A percentile compares a stretch with the other conserved stretches of the same genome.
Conservation (phyloP, 176 grass and related monocot species). For the Neostapfia colusana region DNA sequence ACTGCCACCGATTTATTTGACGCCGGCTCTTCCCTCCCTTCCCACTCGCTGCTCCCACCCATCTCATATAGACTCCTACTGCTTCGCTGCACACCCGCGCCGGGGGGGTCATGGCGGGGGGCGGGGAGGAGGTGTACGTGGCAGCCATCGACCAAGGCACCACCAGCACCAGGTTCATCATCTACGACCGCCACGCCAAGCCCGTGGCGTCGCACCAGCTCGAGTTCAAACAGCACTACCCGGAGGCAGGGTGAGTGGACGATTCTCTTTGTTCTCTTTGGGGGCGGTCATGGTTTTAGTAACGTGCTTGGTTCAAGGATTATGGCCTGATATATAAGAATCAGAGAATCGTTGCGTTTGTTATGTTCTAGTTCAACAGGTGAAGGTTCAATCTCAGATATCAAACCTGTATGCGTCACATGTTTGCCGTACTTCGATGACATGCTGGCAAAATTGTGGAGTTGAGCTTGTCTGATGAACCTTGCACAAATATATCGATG, state of each 20-base stretch:
- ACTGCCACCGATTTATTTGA: slow-evolving; percentile 25
- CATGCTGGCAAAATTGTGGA: background rate
- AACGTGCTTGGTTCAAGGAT: background rate
- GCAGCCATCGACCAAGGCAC: slow-evolving; percentile 93
- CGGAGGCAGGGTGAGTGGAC: slow-evolving; percentile 65
- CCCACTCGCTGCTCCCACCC: slow-evolving; percentile 11
- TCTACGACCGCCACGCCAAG: slow-evolving; percentile 78
- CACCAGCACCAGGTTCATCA: slow-evolving; percentile 90
- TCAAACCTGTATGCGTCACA: background rate
- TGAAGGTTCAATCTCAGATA: background rate
- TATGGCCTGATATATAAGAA: slow-evolving; percentile 2
- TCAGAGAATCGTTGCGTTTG: background rate
- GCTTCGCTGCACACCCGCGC: background rate
- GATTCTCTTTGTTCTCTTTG: background rate
- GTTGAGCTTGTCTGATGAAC: background rate
- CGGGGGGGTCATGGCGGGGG: slow-evolving; percentile 41
- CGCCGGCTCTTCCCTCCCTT: slow-evolving; percentile 12
- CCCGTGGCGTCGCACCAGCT: slow-evolving; percentile 84
- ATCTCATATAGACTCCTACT: background rate
- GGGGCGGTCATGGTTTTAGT: background rate
- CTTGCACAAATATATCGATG: background rate
- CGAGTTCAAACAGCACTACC: slow-evolving; percentile 95
- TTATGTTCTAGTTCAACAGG: background rate
- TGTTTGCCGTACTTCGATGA: background rate
- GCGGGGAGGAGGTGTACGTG: slow-evolving; percentile 60